Evolutionary conservation across 768 basidiomycete genomes (phyloP).

Genomic region (Hericium rajendrae): DNA sequence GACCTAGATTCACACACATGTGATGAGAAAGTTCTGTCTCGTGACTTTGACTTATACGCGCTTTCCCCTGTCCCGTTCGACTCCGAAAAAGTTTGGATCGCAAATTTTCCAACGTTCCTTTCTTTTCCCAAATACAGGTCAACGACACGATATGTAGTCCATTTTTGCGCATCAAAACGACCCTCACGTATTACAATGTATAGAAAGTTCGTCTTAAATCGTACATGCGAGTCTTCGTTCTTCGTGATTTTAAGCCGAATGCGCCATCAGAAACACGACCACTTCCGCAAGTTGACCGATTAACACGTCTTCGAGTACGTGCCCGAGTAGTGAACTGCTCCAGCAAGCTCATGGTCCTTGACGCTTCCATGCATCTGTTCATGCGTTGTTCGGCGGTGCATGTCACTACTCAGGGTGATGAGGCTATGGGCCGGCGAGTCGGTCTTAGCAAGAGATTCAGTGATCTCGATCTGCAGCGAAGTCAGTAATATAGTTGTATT

Average conservation of each 20-base stretch:
- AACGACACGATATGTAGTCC: too few relatives aligned
- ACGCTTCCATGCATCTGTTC: constrained; percentile 37
- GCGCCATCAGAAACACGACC: too few relatives aligned
- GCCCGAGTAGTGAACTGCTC: constrained; percentile 40
- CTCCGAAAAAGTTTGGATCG: too few relatives aligned
- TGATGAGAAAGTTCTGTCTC: background rate
- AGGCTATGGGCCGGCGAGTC: constrained; percentile 45
- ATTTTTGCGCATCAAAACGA: too few relatives aligned
- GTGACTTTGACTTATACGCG: too few relatives aligned
- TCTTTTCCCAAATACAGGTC: too few relatives aligned
- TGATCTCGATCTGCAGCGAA: constrained; percentile 44
- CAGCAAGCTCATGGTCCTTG: constrained; percentile 27
- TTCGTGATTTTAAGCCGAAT: too few relatives aligned
- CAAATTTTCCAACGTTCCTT: too few relatives aligned
- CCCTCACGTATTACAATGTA: too few relatives aligned
- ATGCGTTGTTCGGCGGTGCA: constrained; percentile 19
- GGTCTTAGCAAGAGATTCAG: constrained; percentile 41
- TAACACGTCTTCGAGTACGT: constrained; percentile 66
- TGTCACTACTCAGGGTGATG: constrained; percentile 28
- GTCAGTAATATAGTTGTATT: background rate
- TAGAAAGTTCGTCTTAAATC: too few relatives aligned
- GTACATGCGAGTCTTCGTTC: too few relatives aligned
- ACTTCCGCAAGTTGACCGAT: constrained; percentile 4
- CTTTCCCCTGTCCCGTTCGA: too few relatives aligned
- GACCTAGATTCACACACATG: background rate